Evolutionary conservation across 768 basidiomycete species (phyloP).

Genomic region (Royoungia palumana): DNA sequence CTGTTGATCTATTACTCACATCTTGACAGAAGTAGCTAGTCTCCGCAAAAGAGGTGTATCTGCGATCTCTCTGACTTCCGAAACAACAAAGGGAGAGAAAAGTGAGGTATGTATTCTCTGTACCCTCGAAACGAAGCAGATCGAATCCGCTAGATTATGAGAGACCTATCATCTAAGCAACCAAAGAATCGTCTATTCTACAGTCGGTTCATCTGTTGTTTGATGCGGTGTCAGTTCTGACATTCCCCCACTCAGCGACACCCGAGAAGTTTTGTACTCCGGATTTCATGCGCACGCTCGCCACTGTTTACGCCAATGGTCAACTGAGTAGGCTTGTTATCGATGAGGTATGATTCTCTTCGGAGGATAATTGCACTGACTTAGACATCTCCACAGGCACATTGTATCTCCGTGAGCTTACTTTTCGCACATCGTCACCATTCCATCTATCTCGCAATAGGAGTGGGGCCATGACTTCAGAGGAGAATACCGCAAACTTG

Average conservation of each 20-base stretch:
- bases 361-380: constrained; percentile 1
- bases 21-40: constrained; percentile 55
- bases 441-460: constrained; percentile 31
- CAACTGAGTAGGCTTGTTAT: constrained; percentile 73
- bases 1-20: constrained; percentile 1
- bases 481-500: constrained; percentile 67
- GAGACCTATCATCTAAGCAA: constrained; percentile 57
- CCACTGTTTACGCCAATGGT: constrained; percentile 47
- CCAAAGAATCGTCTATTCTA: constrained; percentile 66
- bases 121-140: not conserved
- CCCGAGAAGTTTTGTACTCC: constrained; percentile 65
- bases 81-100: constrained; percentile 54
- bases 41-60: constrained; percentile 52
- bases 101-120: constrained; percentile 38
- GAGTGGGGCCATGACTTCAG: constrained; percentile 89
- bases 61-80: constrained; percentile 65
- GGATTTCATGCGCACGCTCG: constrained; percentile 53
- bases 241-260: constrained; percentile 48
- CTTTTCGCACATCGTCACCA: not conserved
- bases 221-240: not conserved
- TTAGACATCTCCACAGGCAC: constrained; percentile 47
- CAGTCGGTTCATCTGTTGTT: constrained; percentile 41
- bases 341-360: constrained; percentile 57
- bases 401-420: constrained; percentile 72
- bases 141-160: constrained; percentile 47